phyloP scores from a whole-genome alignment of 1,284 basidiomycete genomes.

The Leccinum fallax region DNA sequence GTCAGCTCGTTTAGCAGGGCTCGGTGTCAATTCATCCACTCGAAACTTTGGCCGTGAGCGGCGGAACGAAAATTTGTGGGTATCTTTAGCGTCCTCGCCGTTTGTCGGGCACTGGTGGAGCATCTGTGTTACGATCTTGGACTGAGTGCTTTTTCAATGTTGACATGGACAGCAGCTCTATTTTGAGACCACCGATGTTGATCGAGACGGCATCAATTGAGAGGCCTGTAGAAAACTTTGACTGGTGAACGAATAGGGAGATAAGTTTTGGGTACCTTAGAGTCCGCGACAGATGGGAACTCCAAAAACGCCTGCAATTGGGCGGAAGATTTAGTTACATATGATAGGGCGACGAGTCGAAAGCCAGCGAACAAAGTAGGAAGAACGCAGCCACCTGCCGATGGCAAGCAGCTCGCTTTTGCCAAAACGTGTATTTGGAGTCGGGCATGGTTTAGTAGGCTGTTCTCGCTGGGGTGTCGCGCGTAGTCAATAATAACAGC shows the following conservation, averaged over 20 bases:
- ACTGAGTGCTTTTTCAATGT: neutral
- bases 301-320: neutral
- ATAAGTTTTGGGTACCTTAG: neutral
- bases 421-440: neutral
- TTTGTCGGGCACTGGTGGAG: neutral
- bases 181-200: neutral
- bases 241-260: neutral
- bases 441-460: neutral
- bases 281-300: neutral
- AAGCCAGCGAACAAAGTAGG: neutral
- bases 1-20: neutral
- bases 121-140: too few relatives aligned
- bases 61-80: too few relatives aligned
- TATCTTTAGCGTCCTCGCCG: neutral
- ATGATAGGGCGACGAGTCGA: neutral
- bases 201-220: neutral
- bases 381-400: neutral
- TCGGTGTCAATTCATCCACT: neutral
- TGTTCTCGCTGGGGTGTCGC: neutral
- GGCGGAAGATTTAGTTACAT: neutral
- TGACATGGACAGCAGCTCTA: neutral
- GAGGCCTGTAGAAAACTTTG: neutral
- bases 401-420: neutral
- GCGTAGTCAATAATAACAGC: neutral
- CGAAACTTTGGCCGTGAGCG: neutral